Conservation (phyloP, 805 yeast genomes). For the Ogataea philodendri region DNA sequence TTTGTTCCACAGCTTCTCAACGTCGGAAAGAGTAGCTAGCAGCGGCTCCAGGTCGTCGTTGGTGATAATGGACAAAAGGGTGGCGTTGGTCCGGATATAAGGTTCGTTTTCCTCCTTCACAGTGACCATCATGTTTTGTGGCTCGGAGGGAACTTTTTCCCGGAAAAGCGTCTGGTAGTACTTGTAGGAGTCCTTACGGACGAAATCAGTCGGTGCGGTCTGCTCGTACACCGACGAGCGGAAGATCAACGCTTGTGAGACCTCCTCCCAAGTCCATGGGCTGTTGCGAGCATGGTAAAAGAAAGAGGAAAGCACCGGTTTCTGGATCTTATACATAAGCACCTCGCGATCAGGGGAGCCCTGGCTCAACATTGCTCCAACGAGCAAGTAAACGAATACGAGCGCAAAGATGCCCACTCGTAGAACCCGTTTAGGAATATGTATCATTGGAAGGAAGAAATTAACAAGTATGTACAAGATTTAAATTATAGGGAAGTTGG, state of each 20-base stretch:
- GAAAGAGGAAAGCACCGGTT: constrained; percentile 5
- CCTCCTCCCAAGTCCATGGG: constrained; percentile 16
- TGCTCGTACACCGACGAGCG: constrained; percentile 13
- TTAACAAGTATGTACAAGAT: constrained; percentile 3
- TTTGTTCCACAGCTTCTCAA: constrained; percentile 60
- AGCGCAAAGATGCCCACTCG: constrained; percentile 9
- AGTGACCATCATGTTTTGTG: constrained; percentile 36
- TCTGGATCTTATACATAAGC: constrained; percentile 11
- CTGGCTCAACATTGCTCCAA: constrained; percentile 5
- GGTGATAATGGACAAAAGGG: constrained; percentile 63
- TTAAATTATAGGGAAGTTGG: neutral
- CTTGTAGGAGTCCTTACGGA: constrained; percentile 36
- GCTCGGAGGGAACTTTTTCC: constrained; percentile 41
- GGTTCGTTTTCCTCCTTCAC: constrained; percentile 13
- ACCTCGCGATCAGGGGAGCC: constrained; percentile 7
- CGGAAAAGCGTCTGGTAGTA: constrained; percentile 36
- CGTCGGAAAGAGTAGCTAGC: constrained; percentile 47
- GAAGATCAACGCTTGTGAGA: constrained; percentile 12
- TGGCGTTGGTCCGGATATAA: constrained; percentile 54
- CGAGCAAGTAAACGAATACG: constrained; percentile 5
- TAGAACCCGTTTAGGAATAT: constrained; percentile 14
- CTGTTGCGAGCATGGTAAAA: constrained; percentile 1
- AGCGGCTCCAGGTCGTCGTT: constrained; percentile 54
- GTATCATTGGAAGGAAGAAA: constrained; percentile 4
- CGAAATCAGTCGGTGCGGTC: constrained; percentile 22